Evolutionary conservation across 495 filamentous ascomycete species (phyloP), one percentile per base, ranked within the genome.

Genomic region (Penicillium tannophilum): DNA sequence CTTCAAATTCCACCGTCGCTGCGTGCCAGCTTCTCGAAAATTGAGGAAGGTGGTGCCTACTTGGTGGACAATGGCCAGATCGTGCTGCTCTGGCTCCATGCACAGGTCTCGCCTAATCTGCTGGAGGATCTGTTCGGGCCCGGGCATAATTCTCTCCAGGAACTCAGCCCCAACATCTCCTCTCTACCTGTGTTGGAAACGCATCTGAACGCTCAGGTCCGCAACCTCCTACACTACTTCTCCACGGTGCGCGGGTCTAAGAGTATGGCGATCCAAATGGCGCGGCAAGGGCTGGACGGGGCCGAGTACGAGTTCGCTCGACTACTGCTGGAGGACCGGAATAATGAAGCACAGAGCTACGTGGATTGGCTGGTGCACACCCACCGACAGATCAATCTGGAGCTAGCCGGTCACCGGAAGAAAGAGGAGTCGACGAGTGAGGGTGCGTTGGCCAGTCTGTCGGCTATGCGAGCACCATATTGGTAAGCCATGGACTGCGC

Each of bases 351-450:
- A 33, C 91, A 93, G 73, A 93, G 89, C 63, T 98, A 99, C 76
- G 94, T 98, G 17, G 94, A 99, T 75, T 99, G 94, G 94, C 74
- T 99, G 72, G 94, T 99, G 54, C 91, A 96, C 75, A 78, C 97
- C 50, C 94, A 99, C 69, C 88, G 92, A 63, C 87, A 89, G 66
- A 90, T 98, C 59, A 92, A 95, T 70, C 75, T 97, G 56, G 93
- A 97, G 81, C 76, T 92, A 65, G 80, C 88, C 16, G 90, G 90
- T 33, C 90, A 92, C 69, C 79, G 89, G 67, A 90, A 90, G 70
- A 87, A 86, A 62, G 89, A 92, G 45, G 88, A 91, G 33, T 45
- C 76, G 4, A 62, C 75, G 56, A 67, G 75, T 16, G 79, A 85
- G 61, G 73, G 79, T 41, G 76, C 82, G 47, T 72, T 87, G 66